Base-by-base conservation (phyloP, 2,329 filamentous ascomycete genomes). In the Lasiodiplodia hormozganensis region DNA sequence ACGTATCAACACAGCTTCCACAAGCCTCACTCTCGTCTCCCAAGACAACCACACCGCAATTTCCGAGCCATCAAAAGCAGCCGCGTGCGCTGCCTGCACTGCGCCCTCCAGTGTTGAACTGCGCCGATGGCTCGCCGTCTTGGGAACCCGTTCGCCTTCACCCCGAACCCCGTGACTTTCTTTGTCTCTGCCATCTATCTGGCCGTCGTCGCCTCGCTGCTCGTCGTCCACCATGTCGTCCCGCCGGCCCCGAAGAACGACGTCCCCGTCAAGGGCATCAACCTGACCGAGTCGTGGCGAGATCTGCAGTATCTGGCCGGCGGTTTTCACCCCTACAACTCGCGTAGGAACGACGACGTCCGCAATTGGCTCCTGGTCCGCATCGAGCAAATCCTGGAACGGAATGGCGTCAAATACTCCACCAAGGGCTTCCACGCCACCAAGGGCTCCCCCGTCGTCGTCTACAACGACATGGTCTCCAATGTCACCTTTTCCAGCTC, bases 291-390 rank as follows among this genome's bases (percentile, higher is more conserved):
- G 80, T 93, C 95, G 47, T 98, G 94, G 94, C 81, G 85, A 14
- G 94, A 98, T 76, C 84, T 99, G 38, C 88, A 93, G 70, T 82
- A 85, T 67, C 85, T 99, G 60, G 95, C 91, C 40, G 85, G 85
- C 71, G 85, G 85, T 1, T 96, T 92, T 76, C 96, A 97, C 77
- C 95, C 96, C 0, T 97, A 93, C 83, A 97, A 97, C 81, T 94
- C 91, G 72, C 90, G 85, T 69, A 85, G 88, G 70, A 98, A 97
- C 77, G 94, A 97, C 73, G 83, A 88, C 28, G 89, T 97, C 40
- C 89, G 92, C 70, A 82, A 87, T 40, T 97, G 91, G 85, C 82
- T 98, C 40, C 83, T 97, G 70, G 74, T 82, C 21, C 88, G 94
- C 69, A 87, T 97, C 69, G 82, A 89, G 70, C 82, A 86, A 47